Evolutionary conservation across 2,329 filamentous ascomycete genomes (phyloP), one percentile per base, ranked within the genome.

Genomic region (Graphilbum sp.): DNA sequence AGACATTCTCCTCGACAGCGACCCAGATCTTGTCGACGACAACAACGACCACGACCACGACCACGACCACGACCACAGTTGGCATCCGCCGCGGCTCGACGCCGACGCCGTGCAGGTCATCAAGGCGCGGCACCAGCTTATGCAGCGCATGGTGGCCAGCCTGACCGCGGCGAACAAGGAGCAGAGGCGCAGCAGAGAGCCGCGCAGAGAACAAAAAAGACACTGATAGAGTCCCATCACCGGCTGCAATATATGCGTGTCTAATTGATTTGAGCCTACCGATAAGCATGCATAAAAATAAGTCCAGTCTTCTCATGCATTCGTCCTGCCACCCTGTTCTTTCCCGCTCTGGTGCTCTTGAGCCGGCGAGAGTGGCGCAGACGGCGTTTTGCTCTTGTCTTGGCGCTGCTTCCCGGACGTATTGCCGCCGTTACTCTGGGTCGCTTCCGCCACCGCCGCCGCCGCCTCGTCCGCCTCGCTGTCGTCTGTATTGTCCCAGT

Each of bases 401-500:
- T 24, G 5, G 21, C 21, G 21, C 21, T 24, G 5, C 21, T n/a
- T n/a, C n/a, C n/a, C n/a, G n/a, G n/a, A n/a, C n/a, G n/a, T n/a
- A n/a, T n/a, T n/a, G n/a, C n/a, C n/a, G n/a, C 21, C 21, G 21
- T 24, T 17, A 5, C 10, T n/a, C 12, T 4, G 5, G 6, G 6
- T 12, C 19, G 24, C 38, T 45, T 39, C 42, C 48, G 24, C 30
- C n/a, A 3, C 31, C 13, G 37, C 37, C 15, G 20, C 47, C 25
- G 17, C 25, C 13, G 17, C 35, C 6, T 42, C 41, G 15, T 37
- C 42, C 20, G 23, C 39, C 10, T 61, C 63, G 49, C 56, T 65
- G 41, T 66, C 63, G 32, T 60, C 56, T 40, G 59, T 72, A 45
- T 76, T 72, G 10, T 61, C 60, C 60, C 73, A 77, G 51, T 79